phyloP scores from a whole-genome alignment of 2,329 filamentous ascomycete genomes.

The Neopestalotiopsis rosae region DNA sequence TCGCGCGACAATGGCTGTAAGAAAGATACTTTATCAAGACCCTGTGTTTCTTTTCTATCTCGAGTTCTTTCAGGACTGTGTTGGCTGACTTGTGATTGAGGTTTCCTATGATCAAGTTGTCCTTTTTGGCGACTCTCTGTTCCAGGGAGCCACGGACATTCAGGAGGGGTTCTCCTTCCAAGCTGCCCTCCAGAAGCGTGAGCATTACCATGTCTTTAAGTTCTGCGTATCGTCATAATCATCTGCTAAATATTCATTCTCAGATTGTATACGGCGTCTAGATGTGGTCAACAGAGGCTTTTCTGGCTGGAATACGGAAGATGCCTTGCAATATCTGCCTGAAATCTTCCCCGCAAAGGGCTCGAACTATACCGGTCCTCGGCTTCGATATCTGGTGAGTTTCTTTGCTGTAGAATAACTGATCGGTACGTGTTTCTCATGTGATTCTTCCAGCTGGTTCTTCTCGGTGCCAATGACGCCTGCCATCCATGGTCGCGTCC shows the following conservation, averaged over 20 bases:
- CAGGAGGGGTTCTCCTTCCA: conserved; percentile 76
- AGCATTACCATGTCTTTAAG: conserved; percentile 33
- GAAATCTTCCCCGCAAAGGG: conserved; percentile 69
- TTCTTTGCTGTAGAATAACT: background rate
- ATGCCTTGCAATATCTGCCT: conserved; percentile 73
- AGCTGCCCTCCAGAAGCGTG: conserved; percentile 72
- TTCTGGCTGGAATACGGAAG: conserved; percentile 82
- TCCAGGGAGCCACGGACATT: conserved; percentile 69
- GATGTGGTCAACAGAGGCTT: conserved; percentile 91
- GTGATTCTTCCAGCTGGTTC: conserved; percentile 62
- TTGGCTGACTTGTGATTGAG: conserved; percentile 32
- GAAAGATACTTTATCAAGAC: background rate
- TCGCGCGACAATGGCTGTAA: background rate
- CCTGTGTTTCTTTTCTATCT: background rate
- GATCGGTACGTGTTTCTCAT: background rate
- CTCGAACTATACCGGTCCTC: conserved; percentile 54
- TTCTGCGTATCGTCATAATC: background rate
- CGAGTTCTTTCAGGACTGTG: background rate
- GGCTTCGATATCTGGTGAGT: conserved; percentile 71
- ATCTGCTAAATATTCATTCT: conserved; percentile 6
- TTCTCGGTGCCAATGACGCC: conserved; percentile 92
- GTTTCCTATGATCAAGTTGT: conserved; percentile 74
- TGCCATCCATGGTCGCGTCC: conserved; percentile 66
- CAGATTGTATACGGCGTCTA: conserved; percentile 76
- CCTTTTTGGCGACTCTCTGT: conserved; percentile 89